These are phyloP conservation scores for Ceratocystis destructans DNA, from an alignment of 2,329 filamentous ascomycete species.

Conservation along the genomic window DNA sequence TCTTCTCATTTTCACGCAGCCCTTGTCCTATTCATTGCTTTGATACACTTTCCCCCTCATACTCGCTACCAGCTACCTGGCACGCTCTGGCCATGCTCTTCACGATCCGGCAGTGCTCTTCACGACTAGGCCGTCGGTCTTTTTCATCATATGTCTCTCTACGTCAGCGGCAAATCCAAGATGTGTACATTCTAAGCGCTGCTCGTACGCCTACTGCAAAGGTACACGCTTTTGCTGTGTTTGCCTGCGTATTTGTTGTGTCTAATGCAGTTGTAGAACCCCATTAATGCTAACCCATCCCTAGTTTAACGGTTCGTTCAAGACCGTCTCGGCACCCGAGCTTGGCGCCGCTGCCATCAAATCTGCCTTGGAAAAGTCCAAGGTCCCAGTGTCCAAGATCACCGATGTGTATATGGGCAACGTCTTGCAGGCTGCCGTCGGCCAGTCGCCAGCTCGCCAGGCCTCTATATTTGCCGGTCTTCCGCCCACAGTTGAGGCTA, in stretches of 20 bases:
- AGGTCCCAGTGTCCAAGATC: conserved; percentile 65
- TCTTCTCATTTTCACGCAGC: not conserved
- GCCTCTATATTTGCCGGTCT: conserved; percentile 80
- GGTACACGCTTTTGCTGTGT: conserved; percentile 33
- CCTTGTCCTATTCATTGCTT: not conserved
- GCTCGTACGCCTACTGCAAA: conserved; percentile 81
- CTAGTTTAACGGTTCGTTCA: conserved; percentile 88
- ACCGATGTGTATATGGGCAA: conserved; percentile 97
- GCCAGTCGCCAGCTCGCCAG: conserved; percentile 85
- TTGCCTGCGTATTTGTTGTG: not conserved
- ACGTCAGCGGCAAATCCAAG: conserved; percentile 58
- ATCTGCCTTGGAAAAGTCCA: conserved; percentile 74
- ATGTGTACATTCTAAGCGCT: conserved; percentile 88
- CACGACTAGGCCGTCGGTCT: conserved; percentile 13
- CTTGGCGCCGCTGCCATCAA: conserved; percentile 87
- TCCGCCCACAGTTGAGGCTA: conserved; percentile 65
- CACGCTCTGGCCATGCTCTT: not conserved
- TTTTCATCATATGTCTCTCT: conserved; percentile 35
- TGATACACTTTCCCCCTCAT: not conserved
- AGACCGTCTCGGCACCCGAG: conserved; percentile 68
- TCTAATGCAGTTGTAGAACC: not conserved
- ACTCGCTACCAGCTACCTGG: not conserved
- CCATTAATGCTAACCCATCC: conserved; percentile 8
- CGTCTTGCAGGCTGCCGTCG: conserved; percentile 69
- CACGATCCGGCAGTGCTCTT: not conserved